Evolutionary conservation across 306 rosid species (phyloP), one percentile per base, ranked within the genome.

Genomic region (Abrus precatorius): DNA sequence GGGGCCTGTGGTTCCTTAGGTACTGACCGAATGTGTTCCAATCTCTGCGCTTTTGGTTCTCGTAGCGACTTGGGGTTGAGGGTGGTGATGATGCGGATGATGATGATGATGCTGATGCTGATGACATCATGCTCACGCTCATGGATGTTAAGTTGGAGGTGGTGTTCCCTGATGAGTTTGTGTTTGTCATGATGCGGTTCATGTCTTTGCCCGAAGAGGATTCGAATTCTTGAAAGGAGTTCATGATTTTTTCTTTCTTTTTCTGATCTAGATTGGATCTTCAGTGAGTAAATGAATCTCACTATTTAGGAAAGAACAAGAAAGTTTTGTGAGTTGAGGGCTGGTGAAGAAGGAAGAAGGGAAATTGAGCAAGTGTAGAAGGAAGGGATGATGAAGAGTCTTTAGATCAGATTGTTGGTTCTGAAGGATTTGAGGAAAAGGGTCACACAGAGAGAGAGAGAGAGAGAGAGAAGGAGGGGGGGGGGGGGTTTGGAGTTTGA

Each of bases 21-120:
- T 92, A 92, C 79, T 90, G 97, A 0, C 94, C 90, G 14, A 91
- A 91, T 2, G 93, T 91, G 89, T 91, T 91, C 96, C 96, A 91
- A 64, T 91, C 96, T 6, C 94, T 41, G 4, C 94, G 76, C 79
- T 92, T 92, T 61, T 92, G 94, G 80, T 92, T 92, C 77, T 92
- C 97, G 1, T 92, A 89, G 63, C 97, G 88, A 47, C 97, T 92
- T 5, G 89, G 68, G 1, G 87, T 67, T 0, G 88, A 20, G 0
- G 86, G 30, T 8, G 88, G 33, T 0, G 85, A 28, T 40, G 88
- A 11, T 0, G 87, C 7, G 5, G 87, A 10, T 3, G 81, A 7
- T 8, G 88, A 13, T 7, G 86, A 1, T 32, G 77, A 3, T 1
- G 79, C 0, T 3, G 76, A 3, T 34, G 77, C 2, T 9, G 79